Evolutionary conservation across 352 stramenopile species (phyloP).

Genomic region (Elongisporangium senticosum): DNA sequence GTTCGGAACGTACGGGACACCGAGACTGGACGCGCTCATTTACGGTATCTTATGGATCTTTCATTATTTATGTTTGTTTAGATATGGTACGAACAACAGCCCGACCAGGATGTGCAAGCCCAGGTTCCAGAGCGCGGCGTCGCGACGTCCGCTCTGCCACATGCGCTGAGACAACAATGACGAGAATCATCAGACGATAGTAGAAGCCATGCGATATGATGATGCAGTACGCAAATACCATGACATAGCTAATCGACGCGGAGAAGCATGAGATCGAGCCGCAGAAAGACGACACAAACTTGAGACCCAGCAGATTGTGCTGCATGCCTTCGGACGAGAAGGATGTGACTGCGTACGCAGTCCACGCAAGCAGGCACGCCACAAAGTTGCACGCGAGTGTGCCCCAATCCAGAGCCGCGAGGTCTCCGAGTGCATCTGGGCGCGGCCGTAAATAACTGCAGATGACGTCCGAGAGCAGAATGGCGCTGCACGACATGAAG

Average conservation of each 20-base stretch:
- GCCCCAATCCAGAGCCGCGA: conserved; percentile 44
- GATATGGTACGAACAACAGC: conserved; percentile 51
- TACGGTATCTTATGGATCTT: not conserved
- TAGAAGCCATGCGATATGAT: not conserved
- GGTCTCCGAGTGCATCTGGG: conserved; percentile 3
- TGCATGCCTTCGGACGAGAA: conserved; percentile 30
- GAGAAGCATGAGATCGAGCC: conserved; percentile 67
- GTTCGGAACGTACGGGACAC: conserved; percentile 2
- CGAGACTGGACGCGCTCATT: not conserved
- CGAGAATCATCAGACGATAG: not conserved
- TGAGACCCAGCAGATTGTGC: conserved; percentile 56
- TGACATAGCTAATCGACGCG: conserved; percentile 40
- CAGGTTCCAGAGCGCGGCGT: conserved; percentile 49
- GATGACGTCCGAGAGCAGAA: conserved; percentile 50
- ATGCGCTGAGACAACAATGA: conserved; percentile 26
- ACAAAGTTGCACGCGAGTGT: conserved; percentile 53
- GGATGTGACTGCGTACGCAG: conserved; percentile 46
- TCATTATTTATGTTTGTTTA: conserved; percentile 41
- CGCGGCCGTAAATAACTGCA: conserved; percentile 14
- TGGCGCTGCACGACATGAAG: conserved; percentile 63
- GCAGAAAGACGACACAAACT: conserved; percentile 79
- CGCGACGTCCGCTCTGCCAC: conserved; percentile 34
- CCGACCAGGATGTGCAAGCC: conserved; percentile 36
- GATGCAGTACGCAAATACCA: conserved; percentile 23
- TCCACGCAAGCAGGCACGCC: conserved; percentile 35